A percentile compares a stretch with the other conserved stretches of the same genome.
These are phyloP conservation scores for Podospora fimiseda DNA, from an alignment of 495 filamentous ascomycete genomes.

Conservation along the genomic window DNA sequence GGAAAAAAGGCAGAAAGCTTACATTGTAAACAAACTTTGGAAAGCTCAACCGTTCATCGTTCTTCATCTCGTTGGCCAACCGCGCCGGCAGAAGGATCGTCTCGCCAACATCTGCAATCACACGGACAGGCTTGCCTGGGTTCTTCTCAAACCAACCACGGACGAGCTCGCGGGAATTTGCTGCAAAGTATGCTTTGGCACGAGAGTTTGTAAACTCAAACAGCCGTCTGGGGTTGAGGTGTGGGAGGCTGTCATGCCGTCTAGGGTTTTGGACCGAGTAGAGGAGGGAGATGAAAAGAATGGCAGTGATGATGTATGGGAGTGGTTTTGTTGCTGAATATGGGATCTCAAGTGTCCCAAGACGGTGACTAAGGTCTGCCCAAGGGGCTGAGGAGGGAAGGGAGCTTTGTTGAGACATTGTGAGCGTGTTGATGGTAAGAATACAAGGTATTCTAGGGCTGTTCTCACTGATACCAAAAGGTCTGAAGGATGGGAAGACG, in stretches of 20 bases:
- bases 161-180: constrained; percentile 6
- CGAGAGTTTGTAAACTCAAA: constrained; percentile 14
- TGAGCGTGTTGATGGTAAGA: background rate
- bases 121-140: constrained; percentile 20
- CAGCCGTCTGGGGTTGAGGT: constrained; percentile 12
- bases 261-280: background rate
- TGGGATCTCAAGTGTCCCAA: background rate
- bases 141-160: constrained; percentile 11
- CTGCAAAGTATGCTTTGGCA: constrained; percentile 12
- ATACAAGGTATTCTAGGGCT: background rate
- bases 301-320: background rate
- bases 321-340: background rate
- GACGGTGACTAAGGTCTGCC: background rate
- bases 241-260: background rate
- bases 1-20: background rate
- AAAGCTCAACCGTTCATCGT: constrained; percentile 33
- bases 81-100: constrained; percentile 39
- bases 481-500: too few relatives aligned
- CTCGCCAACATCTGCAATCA: constrained; percentile 24
- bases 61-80: constrained; percentile 45
- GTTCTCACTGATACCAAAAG: too few relatives aligned
- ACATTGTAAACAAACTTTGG: constrained; percentile 33
- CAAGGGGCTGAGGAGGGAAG: background rate
- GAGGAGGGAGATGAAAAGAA: background rate
- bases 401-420: background rate